Conservation (phyloP, 164 flowering plant genomes). For the Piper longum region DNA sequence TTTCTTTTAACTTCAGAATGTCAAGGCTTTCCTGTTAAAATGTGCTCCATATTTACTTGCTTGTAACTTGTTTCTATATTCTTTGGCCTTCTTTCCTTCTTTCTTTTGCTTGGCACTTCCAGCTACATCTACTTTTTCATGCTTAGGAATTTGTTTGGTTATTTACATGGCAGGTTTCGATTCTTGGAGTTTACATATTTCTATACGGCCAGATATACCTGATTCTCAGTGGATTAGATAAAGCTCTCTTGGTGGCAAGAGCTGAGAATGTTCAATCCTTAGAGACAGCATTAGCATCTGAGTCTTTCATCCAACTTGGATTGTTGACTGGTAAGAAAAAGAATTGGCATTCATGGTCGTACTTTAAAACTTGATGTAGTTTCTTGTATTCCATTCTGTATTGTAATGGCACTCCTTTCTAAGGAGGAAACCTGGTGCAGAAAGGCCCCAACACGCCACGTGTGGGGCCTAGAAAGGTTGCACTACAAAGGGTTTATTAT, state of each 20-base stretch:
- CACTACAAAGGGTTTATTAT: too few species aligned
- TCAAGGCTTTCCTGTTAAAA: too few species aligned
- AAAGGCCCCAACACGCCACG: too few species aligned
- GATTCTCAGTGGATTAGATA: conserved; percentile 83
- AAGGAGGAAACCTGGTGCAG: too few species aligned
- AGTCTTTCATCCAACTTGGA: conserved; percentile 91
- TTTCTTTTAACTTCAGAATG: too few species aligned
- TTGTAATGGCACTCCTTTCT: too few species aligned
- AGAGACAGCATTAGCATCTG: conserved; percentile 87
- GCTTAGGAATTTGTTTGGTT: background rate
- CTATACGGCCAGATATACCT: conserved; percentile 90
- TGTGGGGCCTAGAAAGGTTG: too few species aligned
- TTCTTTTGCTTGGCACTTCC: background rate
- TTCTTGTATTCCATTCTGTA: too few species aligned
- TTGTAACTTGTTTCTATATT: too few species aligned
- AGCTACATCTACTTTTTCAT: background rate
- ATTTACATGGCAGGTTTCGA: conserved; percentile 50
- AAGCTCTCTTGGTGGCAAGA: conserved; percentile 48
- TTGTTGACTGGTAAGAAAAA: conserved; percentile 33
- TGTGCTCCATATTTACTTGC: too few species aligned
- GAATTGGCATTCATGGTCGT: background rate
- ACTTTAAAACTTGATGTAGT: too few species aligned
- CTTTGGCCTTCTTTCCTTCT: too few species aligned
- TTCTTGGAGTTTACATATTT: conserved; percentile 75
- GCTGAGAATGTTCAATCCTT: conserved; percentile 51